phyloP scores from a whole-genome alignment of 768 basidiomycete genomes.

The Erythrobasidium yunnanense region DNA sequence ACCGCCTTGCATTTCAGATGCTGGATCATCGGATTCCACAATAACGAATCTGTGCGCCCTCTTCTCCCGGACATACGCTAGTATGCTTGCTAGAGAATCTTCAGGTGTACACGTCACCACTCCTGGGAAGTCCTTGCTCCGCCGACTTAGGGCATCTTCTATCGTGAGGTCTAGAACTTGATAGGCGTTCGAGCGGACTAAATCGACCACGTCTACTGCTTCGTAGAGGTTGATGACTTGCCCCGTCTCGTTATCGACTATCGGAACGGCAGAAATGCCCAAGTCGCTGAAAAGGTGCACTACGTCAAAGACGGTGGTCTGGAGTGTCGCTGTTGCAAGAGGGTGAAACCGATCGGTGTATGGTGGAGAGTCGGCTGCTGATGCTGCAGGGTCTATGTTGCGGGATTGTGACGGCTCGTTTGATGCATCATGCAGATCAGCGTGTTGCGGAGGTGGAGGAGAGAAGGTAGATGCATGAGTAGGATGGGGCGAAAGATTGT shows the following conservation, averaged over 20 bases:
- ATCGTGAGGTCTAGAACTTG: constrained; percentile 92
- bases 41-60: constrained; percentile 90
- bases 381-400: no score
- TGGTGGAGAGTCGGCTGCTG: background rate
- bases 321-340: constrained; percentile 77
- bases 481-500: no score
- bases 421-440: no score
- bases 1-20: constrained; percentile 5
- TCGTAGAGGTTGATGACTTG: constrained; percentile 93
- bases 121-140: constrained; percentile 88
- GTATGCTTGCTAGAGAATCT: constrained; percentile 79
- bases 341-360: constrained; percentile 66
- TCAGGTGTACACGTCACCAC: constrained; percentile 89
- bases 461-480: no score
- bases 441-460: background rate
- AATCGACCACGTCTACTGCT: constrained; percentile 98
- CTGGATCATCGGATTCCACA: constrained; percentile 49
- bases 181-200: constrained; percentile 75
- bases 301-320: constrained; percentile 90
- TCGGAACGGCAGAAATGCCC: constrained; percentile 92
- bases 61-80: constrained; percentile 83
- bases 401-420: no score
- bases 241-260: constrained; percentile 71
- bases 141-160: constrained; percentile 77
- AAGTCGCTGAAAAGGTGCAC: constrained; percentile 97